Conservation (phyloP, 2,329 filamentous ascomycete genomes). For the Harringtonia aguacate region DNA sequence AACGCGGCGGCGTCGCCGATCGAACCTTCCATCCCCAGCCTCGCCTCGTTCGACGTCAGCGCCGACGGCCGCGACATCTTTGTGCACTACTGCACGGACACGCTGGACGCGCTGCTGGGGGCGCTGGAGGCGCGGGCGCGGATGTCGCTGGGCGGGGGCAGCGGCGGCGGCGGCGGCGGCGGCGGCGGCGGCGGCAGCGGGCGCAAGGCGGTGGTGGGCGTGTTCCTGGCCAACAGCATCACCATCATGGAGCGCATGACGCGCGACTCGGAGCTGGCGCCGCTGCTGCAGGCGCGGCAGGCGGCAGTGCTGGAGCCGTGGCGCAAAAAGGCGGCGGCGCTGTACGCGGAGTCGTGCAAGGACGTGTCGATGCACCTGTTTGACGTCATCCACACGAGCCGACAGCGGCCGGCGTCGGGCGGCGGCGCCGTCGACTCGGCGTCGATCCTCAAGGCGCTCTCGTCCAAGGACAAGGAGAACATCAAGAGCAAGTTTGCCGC, state of each 20-base stretch:
- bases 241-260: conserved; percentile 78
- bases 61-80: conserved; percentile 85
- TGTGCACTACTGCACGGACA: conserved; percentile 80
- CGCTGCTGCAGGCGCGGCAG: conserved; percentile 58
- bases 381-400: conserved; percentile 86
- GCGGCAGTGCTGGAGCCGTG: conserved; percentile 59
- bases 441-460: conserved; percentile 71
- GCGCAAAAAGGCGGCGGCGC: conserved; percentile 74
- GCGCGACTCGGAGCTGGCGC: conserved; percentile 64
- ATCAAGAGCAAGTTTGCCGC: conserved; percentile 93
- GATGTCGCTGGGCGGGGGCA: neutral
- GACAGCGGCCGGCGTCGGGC: conserved; percentile 60
- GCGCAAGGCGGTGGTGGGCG: conserved; percentile 67
- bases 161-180: neutral
- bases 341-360: conserved; percentile 81
- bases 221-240: conserved; percentile 85
- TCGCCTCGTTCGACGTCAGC: conserved; percentile 74
- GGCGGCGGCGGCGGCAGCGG: conserved; percentile 47
- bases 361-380: conserved; percentile 77
- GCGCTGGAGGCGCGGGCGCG: conserved; percentile 67
- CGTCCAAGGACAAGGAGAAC: conserved; percentile 85
- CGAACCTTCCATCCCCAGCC: conserved; percentile 57
- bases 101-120: conserved; percentile 68
- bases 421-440: conserved; percentile 59
- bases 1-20: too few relatives aligned